phyloP scores from a whole-genome alignment of 208 protist genomes.

The Leishmania major region DNA sequence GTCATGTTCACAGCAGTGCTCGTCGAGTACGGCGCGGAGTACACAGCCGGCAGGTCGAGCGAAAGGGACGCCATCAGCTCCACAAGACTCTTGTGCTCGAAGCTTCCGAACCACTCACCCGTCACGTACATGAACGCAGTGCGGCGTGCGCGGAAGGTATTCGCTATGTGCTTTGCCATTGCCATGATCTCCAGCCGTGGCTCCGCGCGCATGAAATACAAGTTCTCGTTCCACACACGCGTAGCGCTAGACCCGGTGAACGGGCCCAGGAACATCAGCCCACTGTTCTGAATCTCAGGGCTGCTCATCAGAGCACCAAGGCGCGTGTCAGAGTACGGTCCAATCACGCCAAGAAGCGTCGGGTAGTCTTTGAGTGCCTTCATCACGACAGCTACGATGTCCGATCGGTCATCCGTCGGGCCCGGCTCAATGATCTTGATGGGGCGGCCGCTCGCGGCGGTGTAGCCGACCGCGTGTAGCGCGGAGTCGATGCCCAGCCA shows the following conservation, averaged over 20 bases:
- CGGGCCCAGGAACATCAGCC: slow-evolving; percentile 34
- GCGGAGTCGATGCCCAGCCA: slow-evolving; percentile 27
- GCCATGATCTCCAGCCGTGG: slow-evolving; percentile 35
- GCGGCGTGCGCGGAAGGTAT: slow-evolving; percentile 22
- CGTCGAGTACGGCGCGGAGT: slow-evolving; percentile 18
- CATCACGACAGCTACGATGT: slow-evolving; percentile 12
- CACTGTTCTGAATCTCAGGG: background rate
- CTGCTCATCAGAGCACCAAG: background rate
- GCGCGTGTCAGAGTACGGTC: slow-evolving; percentile 10
- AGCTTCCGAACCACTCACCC: slow-evolving; percentile 35
- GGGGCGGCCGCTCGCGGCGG: slow-evolving; percentile 1
- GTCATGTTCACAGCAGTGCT: slow-evolving; percentile 6
- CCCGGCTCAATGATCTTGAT: slow-evolving; percentile 22
- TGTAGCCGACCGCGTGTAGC: slow-evolving; percentile 23
- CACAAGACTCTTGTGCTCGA: slow-evolving; percentile 28
- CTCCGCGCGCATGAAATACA: slow-evolving; percentile 41
- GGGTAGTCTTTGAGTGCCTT: background rate
- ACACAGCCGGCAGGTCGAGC: slow-evolving; percentile 22
- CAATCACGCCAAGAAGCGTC: slow-evolving; percentile 19
- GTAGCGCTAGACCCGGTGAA: slow-evolving; percentile 19
- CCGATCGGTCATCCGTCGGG: background rate
- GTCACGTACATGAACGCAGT: slow-evolving; percentile 68
- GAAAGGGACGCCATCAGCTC: slow-evolving; percentile 3
- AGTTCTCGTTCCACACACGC: slow-evolving; percentile 25
- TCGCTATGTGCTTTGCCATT: slow-evolving; percentile 38